Evolutionary conservation across 2,329 filamentous ascomycete species (phyloP).

Genomic region (Claviceps humidiphila): DNA sequence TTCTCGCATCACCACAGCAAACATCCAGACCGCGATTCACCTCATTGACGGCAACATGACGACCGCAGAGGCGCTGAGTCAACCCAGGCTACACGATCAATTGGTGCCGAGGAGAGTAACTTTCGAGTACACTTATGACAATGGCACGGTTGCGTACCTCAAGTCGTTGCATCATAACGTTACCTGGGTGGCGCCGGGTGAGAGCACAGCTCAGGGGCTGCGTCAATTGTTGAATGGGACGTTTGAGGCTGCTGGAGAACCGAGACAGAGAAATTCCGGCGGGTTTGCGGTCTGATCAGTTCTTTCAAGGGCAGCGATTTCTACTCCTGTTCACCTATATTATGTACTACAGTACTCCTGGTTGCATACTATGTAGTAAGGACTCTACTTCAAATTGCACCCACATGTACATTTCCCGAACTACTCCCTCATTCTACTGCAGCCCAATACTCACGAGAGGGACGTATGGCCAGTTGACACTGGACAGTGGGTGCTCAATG

Average conservation of each 20-base stretch:
- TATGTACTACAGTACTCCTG: too few relatives aligned
- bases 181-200: constrained; percentile 51
- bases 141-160: constrained; percentile 55
- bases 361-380: too few relatives aligned
- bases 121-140: constrained; percentile 64
- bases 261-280: constrained; percentile 63
- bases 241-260: constrained; percentile 74
- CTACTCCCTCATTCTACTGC: too few relatives aligned
- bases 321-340: not conserved
- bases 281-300: constrained; percentile 37
- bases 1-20: constrained; percentile 71
- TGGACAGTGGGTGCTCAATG: too few relatives aligned
- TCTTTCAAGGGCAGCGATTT: too few relatives aligned
- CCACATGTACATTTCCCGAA: too few relatives aligned
- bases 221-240: constrained; percentile 46
- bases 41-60: constrained; percentile 56
- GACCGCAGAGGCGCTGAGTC: constrained; percentile 47
- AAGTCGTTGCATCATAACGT: constrained; percentile 58
- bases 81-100: constrained; percentile 72
- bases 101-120: constrained; percentile 53
- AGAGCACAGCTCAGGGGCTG: constrained; percentile 62
- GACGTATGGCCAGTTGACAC: too few relatives aligned
- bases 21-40: constrained; percentile 64
- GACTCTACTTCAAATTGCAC: too few relatives aligned
- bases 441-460: too few relatives aligned